Base-by-base conservation (phyloP, 345 rosid genomes). In the Populus euphratica region DNA sequence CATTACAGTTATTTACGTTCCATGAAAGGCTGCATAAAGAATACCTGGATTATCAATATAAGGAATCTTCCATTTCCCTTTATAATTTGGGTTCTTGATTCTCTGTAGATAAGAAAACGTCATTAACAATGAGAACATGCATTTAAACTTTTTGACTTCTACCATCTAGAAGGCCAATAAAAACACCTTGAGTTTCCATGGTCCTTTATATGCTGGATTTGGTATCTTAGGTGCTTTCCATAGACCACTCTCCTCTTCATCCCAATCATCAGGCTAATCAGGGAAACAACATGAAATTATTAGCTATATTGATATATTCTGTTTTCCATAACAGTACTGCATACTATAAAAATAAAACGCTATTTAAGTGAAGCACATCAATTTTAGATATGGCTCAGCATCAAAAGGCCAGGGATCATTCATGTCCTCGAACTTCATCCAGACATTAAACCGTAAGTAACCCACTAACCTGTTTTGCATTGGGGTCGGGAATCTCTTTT, bases 1-100 rank as follows among this genome's bases (percentile, higher is more conserved):
- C 29, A n/a, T 62, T 16, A 38, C 11, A 3, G 13, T 10, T 41
- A 16, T 14, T 23, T 16, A 6, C 54, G 16, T 61, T 21, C 4
- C 31, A 29, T 12, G 18, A 74, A 38, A 41, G 76, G 23, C 47
- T 35, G 62, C 6, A 38, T 6, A 11, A 21, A 67, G 74, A 69
- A 35, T 85, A 88, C 97, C 98, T 79, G 98, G 98, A 81, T 95
- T 95, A 87, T 95, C 94, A 73, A 92, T 89, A 90, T 93, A 95
- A 59, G 93, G 97, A 82, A 75, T 86, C 88, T 81, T 95, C 99
- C 99, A 95, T 79, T 89, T 95, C 52, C 98, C 99, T 81, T 93
- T 93, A 80, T 91, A 91, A 82, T 88, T 92, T 4, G 97, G 99
- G 74, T 95, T 95, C 89, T 93, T 95, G 85, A 93, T 85, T 87